Percentiles rank a stretch among this genome's conserved stretches.
These are phyloP conservation scores for Aureobasidium pullulans DNA, from an alignment of 2,329 filamentous ascomycete species.

Conservation along the genomic window DNA sequence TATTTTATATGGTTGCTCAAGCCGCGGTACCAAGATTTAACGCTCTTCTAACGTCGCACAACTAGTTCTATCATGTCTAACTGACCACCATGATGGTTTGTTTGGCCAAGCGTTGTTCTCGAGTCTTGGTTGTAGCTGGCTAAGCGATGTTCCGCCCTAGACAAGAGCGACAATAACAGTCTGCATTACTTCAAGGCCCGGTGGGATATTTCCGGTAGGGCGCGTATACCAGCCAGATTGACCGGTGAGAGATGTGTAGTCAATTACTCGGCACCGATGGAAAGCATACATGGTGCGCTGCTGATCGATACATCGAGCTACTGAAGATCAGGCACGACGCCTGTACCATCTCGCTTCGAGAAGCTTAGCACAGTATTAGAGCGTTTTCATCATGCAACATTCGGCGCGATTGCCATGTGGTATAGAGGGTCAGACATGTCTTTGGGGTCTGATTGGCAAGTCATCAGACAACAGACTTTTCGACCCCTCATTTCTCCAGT, in stretches of 20 bases:
- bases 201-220: too few relatives aligned
- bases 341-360: not conserved
- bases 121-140: too few relatives aligned
- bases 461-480: not conserved
- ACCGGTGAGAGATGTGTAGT: not conserved
- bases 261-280: not conserved
- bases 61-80: too few relatives aligned
- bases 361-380: not conserved
- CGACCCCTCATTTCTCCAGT: not conserved
- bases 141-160: too few relatives aligned
- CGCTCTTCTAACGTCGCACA: too few relatives aligned
- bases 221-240: not conserved
- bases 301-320: not conserved
- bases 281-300: not conserved
- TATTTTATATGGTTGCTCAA: not conserved
- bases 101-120: too few relatives aligned
- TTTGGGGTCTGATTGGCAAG: not conserved
- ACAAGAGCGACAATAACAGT: too few relatives aligned
- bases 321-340: not conserved
- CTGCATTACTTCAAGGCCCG: too few relatives aligned
- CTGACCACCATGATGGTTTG: too few relatives aligned
- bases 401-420: constrained; percentile 5
- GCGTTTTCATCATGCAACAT: not conserved
- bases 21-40: not conserved
- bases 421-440: not conserved